Conservation (phyloP, 257 asterid genomes). For the Ilex asprella region DNA sequence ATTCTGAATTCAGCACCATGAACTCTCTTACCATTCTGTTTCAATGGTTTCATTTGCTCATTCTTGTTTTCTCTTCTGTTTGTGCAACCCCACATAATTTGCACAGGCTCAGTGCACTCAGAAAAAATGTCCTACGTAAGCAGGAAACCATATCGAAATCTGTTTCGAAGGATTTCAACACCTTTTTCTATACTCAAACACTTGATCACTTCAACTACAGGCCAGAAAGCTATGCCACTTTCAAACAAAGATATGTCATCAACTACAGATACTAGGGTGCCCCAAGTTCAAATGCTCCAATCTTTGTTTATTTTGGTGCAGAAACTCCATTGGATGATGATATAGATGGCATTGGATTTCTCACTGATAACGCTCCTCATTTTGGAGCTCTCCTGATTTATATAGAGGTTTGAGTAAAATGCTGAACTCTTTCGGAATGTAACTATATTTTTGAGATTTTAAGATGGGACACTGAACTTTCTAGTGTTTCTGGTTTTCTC, state of each 20-base stretch:
- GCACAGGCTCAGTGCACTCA: too few relatives aligned
- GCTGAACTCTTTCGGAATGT: neutral
- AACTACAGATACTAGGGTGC: constrained; percentile 1
- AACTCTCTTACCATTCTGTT: too few relatives aligned
- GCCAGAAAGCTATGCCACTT: constrained; percentile 5
- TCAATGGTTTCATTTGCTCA: constrained; percentile 4
- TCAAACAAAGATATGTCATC: constrained; percentile 6
- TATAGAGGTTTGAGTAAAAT: constrained; percentile 6
- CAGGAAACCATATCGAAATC: too few relatives aligned
- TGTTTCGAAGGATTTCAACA: neutral
- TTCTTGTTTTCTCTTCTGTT: constrained; percentile 4
- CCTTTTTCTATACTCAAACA: neutral
- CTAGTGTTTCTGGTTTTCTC: too few relatives aligned
- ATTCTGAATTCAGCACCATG: neutral
- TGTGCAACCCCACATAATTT: neutral
- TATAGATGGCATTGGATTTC: neutral
- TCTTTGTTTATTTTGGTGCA: constrained; percentile 19
- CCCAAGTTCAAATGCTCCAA: neutral
- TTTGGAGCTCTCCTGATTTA: constrained; percentile 6
- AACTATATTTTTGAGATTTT: neutral
- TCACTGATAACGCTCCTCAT: constrained; percentile 8
- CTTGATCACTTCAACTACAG: constrained; percentile 4
- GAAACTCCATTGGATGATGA: neutral
- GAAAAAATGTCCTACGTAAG: too few relatives aligned
- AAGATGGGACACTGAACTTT: too few relatives aligned